Percentiles rank a stretch among this genome's conserved stretches.
Conservation (phyloP, 352 stramenopile genomes). For the Pythium plurisporium region DNA sequence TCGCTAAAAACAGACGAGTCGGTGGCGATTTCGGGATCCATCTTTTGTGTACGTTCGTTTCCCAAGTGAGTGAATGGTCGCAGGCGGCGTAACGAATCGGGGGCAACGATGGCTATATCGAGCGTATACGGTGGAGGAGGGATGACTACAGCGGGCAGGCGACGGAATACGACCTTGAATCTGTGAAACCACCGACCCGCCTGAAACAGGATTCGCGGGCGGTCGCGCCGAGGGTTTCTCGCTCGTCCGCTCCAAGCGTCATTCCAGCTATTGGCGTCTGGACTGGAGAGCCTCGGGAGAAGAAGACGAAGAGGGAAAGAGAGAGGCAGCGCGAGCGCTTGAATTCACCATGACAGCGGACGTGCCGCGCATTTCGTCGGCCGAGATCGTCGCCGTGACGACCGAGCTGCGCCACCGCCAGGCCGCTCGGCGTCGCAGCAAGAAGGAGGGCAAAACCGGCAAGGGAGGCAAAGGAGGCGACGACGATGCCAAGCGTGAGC, state of each 20-base stretch:
- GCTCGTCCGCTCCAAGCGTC: too few relatives aligned
- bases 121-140: too few relatives aligned
- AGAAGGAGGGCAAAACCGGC: slow-evolving; percentile 31
- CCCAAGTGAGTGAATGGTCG: not conserved
- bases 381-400: slow-evolving; percentile 79
- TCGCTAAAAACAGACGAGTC: not conserved
- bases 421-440: slow-evolving; percentile 40
- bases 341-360: slow-evolving; percentile 15
- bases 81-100: too few relatives aligned
- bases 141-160: too few relatives aligned
- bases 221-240: not conserved
- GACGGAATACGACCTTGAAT: too few relatives aligned
- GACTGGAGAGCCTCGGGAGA: not conserved
- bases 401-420: slow-evolving; percentile 75
- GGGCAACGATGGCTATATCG: too few relatives aligned
- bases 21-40: too few relatives aligned
- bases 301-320: not conserved
- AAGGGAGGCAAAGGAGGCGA: slow-evolving; percentile 35
- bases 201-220: too few relatives aligned
- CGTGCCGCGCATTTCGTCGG: slow-evolving; percentile 60
- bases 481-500: slow-evolving; percentile 74
- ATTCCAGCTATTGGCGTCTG: slow-evolving; percentile 2
- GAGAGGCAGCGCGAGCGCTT: too few relatives aligned
- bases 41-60: not conserved
- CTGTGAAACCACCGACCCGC: too few relatives aligned